A percentile compares a stretch with the other conserved stretches of the same genome.
These are phyloP conservation scores for Pseudocercospora eumusae DNA, from an alignment of 2,329 filamentous ascomycete species.

Conservation along the genomic window DNA sequence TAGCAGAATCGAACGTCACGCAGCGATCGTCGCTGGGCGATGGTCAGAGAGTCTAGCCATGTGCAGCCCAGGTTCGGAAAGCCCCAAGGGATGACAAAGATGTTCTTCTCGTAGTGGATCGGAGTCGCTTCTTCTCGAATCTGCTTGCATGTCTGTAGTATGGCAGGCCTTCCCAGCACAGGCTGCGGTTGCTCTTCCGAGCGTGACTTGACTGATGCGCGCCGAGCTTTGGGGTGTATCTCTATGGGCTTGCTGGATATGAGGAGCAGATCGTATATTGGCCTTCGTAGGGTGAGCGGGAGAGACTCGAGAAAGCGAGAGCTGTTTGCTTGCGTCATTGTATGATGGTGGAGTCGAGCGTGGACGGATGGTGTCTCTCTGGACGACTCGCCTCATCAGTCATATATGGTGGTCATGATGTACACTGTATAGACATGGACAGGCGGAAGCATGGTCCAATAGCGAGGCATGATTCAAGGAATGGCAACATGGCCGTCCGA, in stretches of 20 bases:
- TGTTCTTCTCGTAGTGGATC: constrained; percentile 19
- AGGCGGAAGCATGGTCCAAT: not conserved
- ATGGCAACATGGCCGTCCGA: not conserved
- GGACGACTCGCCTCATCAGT: no score
- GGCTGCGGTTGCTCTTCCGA: constrained; percentile 7
- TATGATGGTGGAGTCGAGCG: not conserved
- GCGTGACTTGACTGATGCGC: constrained; percentile 13
- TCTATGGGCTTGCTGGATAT: constrained; percentile 19
- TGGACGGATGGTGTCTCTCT: no score
- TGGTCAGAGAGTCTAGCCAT: constrained; percentile 23
- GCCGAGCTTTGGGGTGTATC: constrained; percentile 20
- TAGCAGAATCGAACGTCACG: constrained; percentile 27
- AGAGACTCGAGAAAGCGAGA: constrained; percentile 9
- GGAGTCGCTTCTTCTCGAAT: constrained; percentile 24
- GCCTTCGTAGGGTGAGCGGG: constrained; percentile 16
- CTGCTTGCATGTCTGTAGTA: constrained; percentile 21
- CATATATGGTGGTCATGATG: no score
- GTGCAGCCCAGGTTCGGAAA: constrained; percentile 22
- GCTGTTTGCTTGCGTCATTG: not conserved
- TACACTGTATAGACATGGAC: constrained; percentile 3
- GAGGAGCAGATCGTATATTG: constrained; percentile 22
- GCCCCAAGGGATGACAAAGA: constrained; percentile 23
- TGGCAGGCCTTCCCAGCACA: constrained; percentile 13
- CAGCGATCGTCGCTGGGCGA: constrained; percentile 17
- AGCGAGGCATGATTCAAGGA: not conserved